These are phyloP conservation scores for Nicotiana otophora DNA, from an alignment of 257 asterid species.

Conservation along the genomic window DNA sequence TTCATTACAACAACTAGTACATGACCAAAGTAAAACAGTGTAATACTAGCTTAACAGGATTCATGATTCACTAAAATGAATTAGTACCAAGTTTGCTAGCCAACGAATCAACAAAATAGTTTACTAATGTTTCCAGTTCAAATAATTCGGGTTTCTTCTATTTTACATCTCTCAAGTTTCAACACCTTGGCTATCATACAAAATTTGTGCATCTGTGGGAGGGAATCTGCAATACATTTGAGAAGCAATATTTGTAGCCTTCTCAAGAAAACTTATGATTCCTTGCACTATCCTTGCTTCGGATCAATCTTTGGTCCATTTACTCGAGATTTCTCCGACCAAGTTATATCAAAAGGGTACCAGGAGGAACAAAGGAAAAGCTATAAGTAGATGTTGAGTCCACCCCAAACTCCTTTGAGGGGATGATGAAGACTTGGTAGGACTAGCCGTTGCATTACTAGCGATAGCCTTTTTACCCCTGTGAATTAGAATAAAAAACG, in stretches of 20 bases:
- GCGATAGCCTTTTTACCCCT: conserved; percentile 61
- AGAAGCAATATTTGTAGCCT: not conserved
- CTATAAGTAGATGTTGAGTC: conserved; percentile 32
- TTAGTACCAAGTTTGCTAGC: not conserved
- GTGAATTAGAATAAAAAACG: conserved; percentile 11
- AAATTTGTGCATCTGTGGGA: not conserved
- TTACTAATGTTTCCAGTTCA: not conserved
- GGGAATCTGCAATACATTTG: not conserved
- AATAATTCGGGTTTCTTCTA: not conserved
- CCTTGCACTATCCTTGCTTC: not conserved
- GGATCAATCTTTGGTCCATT: not conserved
- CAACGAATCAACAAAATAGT: not conserved
- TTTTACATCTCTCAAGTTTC: not conserved
- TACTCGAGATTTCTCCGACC: not conserved
- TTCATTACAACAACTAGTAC: not conserved
- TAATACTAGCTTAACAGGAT: too few relatives aligned
- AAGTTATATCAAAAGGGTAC: not conserved
- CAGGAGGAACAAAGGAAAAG: conserved; percentile 33
- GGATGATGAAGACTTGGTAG: conserved; percentile 45
- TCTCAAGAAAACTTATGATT: not conserved
- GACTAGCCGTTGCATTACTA: conserved; percentile 32
- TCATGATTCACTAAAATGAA: not conserved
- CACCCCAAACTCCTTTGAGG: conserved; percentile 5
- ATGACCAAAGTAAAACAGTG: too few relatives aligned
- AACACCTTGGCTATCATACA: not conserved